phyloP scores from a whole-genome alignment of 352 stramenopile species.

The Blastocystis sp. region DNA sequence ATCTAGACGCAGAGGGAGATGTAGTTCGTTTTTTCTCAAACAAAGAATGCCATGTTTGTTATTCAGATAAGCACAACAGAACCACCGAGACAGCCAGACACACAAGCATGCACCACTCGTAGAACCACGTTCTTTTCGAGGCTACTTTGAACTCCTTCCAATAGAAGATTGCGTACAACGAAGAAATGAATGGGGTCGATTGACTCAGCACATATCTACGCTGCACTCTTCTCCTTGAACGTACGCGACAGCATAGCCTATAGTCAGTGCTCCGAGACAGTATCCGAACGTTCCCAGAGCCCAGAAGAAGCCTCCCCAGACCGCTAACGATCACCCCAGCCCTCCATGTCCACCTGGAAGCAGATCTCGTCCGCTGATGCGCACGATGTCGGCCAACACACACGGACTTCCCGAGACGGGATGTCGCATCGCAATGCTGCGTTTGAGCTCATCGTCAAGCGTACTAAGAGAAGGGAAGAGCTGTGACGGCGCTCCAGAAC shows the following conservation, averaged over 20 bases:
- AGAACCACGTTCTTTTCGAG: slow-evolving; percentile 7
- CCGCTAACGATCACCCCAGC: background rate
- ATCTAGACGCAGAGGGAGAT: background rate
- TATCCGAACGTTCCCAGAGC: slow-evolving; percentile 4
- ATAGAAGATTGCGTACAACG: slow-evolving; percentile 36
- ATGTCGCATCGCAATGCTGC: slow-evolving; percentile 28
- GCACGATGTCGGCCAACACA: background rate
- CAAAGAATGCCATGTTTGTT: background rate
- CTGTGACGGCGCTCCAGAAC: slow-evolving; percentile 15
- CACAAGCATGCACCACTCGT: background rate
- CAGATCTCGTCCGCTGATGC: background rate
- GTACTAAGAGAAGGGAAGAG: slow-evolving; percentile 41
- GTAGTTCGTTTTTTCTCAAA: background rate
- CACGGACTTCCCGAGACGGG: background rate
- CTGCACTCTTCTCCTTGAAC: background rate
- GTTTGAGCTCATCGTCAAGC: background rate
- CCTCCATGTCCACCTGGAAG: background rate
- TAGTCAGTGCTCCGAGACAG: slow-evolving; percentile 8
- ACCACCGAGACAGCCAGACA: background rate
- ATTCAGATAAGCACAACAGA: background rate
- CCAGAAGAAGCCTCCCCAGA: slow-evolving; percentile 38
- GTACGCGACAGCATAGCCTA: slow-evolving; percentile 23
- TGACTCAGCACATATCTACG: slow-evolving; percentile 54
- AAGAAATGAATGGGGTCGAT: slow-evolving; percentile 18
- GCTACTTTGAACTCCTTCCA: slow-evolving; percentile 53